A percentile compares a stretch with the other conserved stretches of the same genome.
phyloP scores from a whole-genome alignment of 1,284 basidiomycete species.

The Boletus nobilissimus region DNA sequence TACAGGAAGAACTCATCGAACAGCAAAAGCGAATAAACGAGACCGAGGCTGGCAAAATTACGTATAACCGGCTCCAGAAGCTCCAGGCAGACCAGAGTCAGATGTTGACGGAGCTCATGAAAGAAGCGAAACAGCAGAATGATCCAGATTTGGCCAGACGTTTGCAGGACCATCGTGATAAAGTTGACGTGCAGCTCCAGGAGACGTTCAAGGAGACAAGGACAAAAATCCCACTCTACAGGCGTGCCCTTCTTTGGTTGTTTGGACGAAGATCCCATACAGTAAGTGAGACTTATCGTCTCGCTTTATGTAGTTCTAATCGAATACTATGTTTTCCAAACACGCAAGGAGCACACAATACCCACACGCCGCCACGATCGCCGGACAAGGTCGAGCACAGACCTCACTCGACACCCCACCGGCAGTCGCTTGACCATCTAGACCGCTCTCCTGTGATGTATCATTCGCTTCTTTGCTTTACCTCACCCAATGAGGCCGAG shows the following conservation, averaged over 20 bases:
- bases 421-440: too few species aligned
- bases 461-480: too few species aligned
- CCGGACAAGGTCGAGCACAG: too few species aligned
- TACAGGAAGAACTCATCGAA: conserved; percentile 39
- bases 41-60: conserved; percentile 35
- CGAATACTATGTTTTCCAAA: not conserved
- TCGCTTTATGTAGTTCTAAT: not conserved
- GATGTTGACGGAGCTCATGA: conserved; percentile 23
- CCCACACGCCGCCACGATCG: too few species aligned
- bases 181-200: conserved; percentile 20
- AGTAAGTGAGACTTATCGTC: conserved; percentile 16
- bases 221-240: conserved; percentile 35
- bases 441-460: too few species aligned
- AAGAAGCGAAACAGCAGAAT: conserved; percentile 27
- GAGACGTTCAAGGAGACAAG: conserved; percentile 32
- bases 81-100: conserved; percentile 33
- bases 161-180: conserved; percentile 9
- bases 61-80: conserved; percentile 33
- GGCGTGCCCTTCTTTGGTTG: conserved; percentile 27
- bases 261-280: conserved; percentile 15
- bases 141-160: conserved; percentile 21
- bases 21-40: conserved; percentile 32
- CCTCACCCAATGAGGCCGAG: too few species aligned
- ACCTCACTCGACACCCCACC: too few species aligned
- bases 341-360: too few species aligned